Base-by-base conservation (phyloP, 805 yeast genomes). In the Cyberlindnera sargentensis region DNA sequence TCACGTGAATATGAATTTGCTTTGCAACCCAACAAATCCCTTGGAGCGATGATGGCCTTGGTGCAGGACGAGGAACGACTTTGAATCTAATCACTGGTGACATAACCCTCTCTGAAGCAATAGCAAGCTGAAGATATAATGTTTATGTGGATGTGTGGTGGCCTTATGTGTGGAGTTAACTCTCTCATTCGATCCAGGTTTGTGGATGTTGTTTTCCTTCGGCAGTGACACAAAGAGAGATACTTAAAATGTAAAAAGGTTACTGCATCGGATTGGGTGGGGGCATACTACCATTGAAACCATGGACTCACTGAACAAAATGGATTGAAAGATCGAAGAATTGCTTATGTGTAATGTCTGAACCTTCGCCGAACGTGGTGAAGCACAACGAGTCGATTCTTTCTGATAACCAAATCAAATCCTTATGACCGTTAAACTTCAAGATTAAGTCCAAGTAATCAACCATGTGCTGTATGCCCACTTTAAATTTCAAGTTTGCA, bases 381-480 rank as follows among this genome's bases (percentile, higher is more conserved):
- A 4, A 10, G 11, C 28, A 30, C 24, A 37, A 15, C 20, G 6
- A 15, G 8, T 29, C 33, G 20, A 37, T 29, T 10, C 40, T 15
- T 6, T 30, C 27, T 6, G 20, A 6, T 27, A 39, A 33, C 41
- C 41, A 39, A 15, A 39, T n/a, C 29, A 39, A 33, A 5, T 26
- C 32, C 37, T 39, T 39, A 4, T 32, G 36, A 6, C 41, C 41
- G 15, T 39, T 39, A 32, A 39, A 33, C 26, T 33, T 20, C 25
- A 33, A 32, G n/a, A 39, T 27, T 11, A 39, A 20, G 33, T 39
- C 41, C 36, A 39, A 33, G 24, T 39, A 39, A 20, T 39, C 41
- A 25, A 39, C 31, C 25, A 39, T 27, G 8, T 23, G 25, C 24
- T 39, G 36, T 7, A 33, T 11, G 4, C 15, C 27, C 8, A 39